Evolutionary conservation across 345 rosid genomes (phyloP).

Genomic region (Laguncularia racemosa): DNA sequence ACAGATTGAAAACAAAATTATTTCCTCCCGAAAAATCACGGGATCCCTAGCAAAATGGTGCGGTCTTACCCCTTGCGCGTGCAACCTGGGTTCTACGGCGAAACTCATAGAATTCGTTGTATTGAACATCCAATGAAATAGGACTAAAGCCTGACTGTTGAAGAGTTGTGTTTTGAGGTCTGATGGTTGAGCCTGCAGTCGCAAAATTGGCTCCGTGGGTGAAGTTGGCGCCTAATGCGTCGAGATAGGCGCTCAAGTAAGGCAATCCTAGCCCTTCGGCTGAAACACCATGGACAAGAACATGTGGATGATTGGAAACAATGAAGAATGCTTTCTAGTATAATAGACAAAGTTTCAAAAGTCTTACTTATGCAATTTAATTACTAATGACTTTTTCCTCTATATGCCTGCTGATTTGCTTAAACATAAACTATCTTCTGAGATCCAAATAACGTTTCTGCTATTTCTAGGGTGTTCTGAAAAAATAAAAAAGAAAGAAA

Average conservation of each 20-base stretch:
- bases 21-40: background rate
- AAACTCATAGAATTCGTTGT: constrained; percentile 43
- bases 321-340: background rate
- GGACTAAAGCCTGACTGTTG: constrained; percentile 80
- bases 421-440: too few relatives aligned
- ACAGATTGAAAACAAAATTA: too few relatives aligned
- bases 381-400: too few relatives aligned
- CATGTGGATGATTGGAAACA: background rate
- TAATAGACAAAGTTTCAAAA: too few relatives aligned
- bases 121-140: constrained; percentile 66
- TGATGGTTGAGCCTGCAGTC: constrained; percentile 80
- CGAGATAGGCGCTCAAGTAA: constrained; percentile 66
- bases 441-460: too few relatives aligned
- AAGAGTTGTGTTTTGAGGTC: constrained; percentile 66
- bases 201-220: constrained; percentile 88
- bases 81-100: constrained; percentile 49
- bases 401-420: too few relatives aligned
- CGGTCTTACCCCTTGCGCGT: constrained; percentile 30
- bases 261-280: constrained; percentile 59
- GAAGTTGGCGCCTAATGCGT: constrained; percentile 73
- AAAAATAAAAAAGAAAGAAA: too few relatives aligned
- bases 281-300: constrained; percentile 8
- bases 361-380: too few relatives aligned
- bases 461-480: too few relatives aligned
- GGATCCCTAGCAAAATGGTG: background rate